Evolutionary conservation across 305 asterid species (phyloP).

Genomic region (Fraxinus velutina): DNA sequence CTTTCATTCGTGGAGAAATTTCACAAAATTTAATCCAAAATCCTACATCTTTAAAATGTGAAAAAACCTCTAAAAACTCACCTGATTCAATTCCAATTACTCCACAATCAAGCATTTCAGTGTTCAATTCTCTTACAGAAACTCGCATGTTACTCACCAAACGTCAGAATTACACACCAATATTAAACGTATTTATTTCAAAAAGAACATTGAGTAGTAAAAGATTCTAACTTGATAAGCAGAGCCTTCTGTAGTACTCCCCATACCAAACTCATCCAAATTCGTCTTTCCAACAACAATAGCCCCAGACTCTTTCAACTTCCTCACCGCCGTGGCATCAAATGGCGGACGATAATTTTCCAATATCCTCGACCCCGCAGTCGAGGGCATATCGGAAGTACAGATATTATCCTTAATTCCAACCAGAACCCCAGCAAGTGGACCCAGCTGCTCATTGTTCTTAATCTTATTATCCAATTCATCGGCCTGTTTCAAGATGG

Average conservation of each 20-base stretch:
- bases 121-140: background rate
- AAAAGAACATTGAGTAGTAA: background rate
- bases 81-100: background rate
- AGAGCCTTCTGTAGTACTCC: conserved; percentile 89
- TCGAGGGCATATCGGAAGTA: conserved; percentile 79
- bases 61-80: background rate
- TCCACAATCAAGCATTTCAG: background rate
- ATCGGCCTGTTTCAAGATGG: conserved; percentile 61
- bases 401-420: conserved; percentile 93
- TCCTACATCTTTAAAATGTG: background rate
- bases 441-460: conserved; percentile 62
- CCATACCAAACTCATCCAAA: conserved; percentile 99
- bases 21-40: background rate
- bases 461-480: conserved; percentile 59
- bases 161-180: conserved; percentile 6
- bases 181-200: background rate
- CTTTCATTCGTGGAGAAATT: background rate
- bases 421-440: conserved; percentile 77
- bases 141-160: background rate
- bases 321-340: conserved; percentile 85
- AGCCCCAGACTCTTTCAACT: conserved; percentile 72
- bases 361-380: conserved; percentile 81
- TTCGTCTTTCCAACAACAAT: conserved; percentile 87
- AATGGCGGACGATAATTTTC: conserved; percentile 73
- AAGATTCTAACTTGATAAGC: conserved; percentile 61